Base-by-base conservation (phyloP, 2,329 filamentous ascomycete genomes). In the Verticillium albo-atrum region DNA sequence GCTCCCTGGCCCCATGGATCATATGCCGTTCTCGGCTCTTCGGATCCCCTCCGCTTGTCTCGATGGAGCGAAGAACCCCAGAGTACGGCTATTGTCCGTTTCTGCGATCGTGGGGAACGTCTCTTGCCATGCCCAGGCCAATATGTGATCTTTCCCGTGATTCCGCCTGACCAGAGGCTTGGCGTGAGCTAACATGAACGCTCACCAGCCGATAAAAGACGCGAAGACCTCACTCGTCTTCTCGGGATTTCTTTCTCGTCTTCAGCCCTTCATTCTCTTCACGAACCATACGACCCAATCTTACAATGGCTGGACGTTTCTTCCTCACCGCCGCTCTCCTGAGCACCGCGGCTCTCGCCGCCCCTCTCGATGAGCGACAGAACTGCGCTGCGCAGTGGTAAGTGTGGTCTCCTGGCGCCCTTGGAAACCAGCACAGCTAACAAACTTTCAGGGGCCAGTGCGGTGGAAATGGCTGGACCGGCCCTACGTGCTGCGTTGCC, bases 401-500 rank as follows among this genome's bases (percentile, higher is more conserved):
- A 60, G 35, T 3, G 17, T 57, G 54, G 23, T 50, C 10, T 7
- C 4, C 4, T 26, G 27, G 10, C 30, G 20, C 3, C 3, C 14
- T 9, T n/a, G 9, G 7, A 23, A 9, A 12, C n/a, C 17, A 20
- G 9, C 9, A 20, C 47, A 27, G 14, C 55, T 63, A 42, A 66
- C 60, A 57, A 47, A 23, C 4, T 53, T 3, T 1, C 26, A 72
- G 69, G 65, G 59, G 63, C 25, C 79, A 80, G 60, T 81, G 79
- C 50, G 79, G 79, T 59, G 79, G 79, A n/a, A 71, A 63, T n/a
- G 72, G 70, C 58, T 81, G 71, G 70, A 67, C 61, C 17, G 79
- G 79, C 25, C 64, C 76, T n/a, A 79, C 76, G 2, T 79, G 77
- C 70, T 82, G 79, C 60, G 64, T 59, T 4, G 71, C 71, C 20